These are phyloP conservation scores for Scutellaria baicalensis DNA, from an alignment of 257 asterid species.

Conservation along the genomic window DNA sequence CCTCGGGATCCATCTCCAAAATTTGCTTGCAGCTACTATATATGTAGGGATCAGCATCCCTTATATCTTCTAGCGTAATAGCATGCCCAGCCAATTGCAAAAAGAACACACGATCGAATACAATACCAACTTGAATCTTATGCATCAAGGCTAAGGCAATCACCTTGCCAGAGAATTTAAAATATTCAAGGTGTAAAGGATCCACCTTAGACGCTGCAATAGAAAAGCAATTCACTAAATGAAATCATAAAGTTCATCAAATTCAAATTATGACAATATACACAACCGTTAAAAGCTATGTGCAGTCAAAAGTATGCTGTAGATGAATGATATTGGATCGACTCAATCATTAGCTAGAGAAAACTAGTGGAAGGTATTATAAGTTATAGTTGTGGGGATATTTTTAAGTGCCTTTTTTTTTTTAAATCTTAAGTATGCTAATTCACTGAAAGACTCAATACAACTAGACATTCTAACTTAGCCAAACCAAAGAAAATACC, in stretches of 20 bases:
- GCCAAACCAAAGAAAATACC: neutral
- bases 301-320: neutral
- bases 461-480: neutral
- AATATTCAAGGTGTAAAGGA: constrained; percentile 83
- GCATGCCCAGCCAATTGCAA: constrained; percentile 60
- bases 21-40: constrained; percentile 91
- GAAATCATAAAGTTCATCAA: constrained; percentile 13
- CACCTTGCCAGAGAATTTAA: constrained; percentile 78
- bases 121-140: constrained; percentile 85
- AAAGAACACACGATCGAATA: constrained; percentile 79
- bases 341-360: neutral
- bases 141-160: constrained; percentile 92
- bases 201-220: constrained; percentile 91
- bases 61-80: constrained; percentile 70
- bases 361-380: neutral
- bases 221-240: constrained; percentile 7
- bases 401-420: neutral
- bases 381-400: neutral
- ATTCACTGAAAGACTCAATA: neutral
- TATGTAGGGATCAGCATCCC: constrained; percentile 78
- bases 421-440: neutral
- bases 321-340: neutral
- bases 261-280: neutral
- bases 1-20: constrained; percentile 80
- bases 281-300: neutral